Evolutionary conservation across 106 monocot species (phyloP), one percentile per base, ranked within the genome.

Genomic region (Hemerocallis citrina): DNA sequence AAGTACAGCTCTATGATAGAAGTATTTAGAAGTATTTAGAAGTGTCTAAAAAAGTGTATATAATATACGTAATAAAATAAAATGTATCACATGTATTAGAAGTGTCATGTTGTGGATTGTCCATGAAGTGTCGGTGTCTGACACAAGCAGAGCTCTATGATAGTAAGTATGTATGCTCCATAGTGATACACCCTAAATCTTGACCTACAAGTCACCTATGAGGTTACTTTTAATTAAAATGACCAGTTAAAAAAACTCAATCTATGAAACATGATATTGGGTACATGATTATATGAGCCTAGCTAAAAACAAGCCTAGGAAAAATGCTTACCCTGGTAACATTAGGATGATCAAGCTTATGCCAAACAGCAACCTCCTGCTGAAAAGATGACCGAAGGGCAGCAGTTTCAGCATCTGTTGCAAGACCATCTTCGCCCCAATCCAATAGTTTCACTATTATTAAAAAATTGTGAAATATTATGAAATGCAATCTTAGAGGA

Each of bases 281-380:
- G 9, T 7, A 50, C 25, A 14, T 24, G 3, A 25, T 50, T 25
- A 50, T 50, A 25, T 25, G 31, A 33, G 23, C 23, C 13, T 35
- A 59, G 14, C 23, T 52, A 1, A 49, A 38, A 43, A 43, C 0
- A 42, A 21, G 42, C 3, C 20, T 1, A 14, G 33, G 14, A 42
- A 28, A 55, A 42, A 55, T 40, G 35, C 5, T 4, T 32, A 92
- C 92, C 78, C 79, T 84, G 45, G 88, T 88, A 61, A 92, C 84
- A 69, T 92, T 88, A 23, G 75, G 81, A 62, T 92, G 84, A 49
- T 79, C 76, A 41, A 92, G 81, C 63, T 92, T 88, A 52, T 92
- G 84, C 92, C 92, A 92, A 25, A 88, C 84, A 68, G 81, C 84
- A 60, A 92, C 92, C 62, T 92, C 92, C 62, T 81, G 77, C 43